phyloP scores from a whole-genome alignment of 345 rosid species.

The Eucalyptus caleyi region DNA sequence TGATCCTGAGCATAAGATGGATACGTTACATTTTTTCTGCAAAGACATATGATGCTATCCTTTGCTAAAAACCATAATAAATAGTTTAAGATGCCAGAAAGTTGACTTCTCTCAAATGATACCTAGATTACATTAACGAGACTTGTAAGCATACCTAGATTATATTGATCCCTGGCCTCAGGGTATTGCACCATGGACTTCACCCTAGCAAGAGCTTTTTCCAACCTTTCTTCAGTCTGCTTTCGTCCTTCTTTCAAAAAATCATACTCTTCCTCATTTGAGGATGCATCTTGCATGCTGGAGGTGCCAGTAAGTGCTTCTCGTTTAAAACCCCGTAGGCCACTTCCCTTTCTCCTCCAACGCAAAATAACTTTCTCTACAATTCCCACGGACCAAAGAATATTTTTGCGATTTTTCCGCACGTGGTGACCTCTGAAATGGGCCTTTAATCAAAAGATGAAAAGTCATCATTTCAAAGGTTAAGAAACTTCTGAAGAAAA shows the following conservation, averaged over 20 bases:
- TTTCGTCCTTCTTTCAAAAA: constrained; percentile 78
- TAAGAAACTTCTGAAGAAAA: neutral
- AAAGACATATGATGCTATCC: neutral
- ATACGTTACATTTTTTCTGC: neutral
- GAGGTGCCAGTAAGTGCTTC: constrained; percentile 32
- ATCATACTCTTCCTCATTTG: constrained; percentile 69
- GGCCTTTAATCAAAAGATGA: constrained; percentile 39
- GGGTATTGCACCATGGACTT: constrained; percentile 89
- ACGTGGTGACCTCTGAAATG: constrained; percentile 89
- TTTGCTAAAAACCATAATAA: neutral
- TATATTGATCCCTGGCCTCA: constrained; percentile 71
- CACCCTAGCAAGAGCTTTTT: constrained; percentile 77
- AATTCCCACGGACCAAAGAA: constrained; percentile 86
- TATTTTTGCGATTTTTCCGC: constrained; percentile 67
- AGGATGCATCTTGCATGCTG: constrained; percentile 17
- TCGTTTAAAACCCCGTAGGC: constrained; percentile 76
- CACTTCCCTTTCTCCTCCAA: constrained; percentile 90
- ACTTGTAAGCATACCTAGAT: neutral
- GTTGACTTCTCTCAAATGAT: neutral
- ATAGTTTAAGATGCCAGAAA: neutral
- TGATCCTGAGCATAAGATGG: neutral
- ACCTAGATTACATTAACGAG: neutral
- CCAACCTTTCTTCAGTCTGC: constrained; percentile 76
- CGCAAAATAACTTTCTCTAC: constrained; percentile 82
- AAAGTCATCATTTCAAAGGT: neutral